Evolutionary conservation across 2,329 filamentous ascomycete species (phyloP), one percentile per base, ranked within the genome.

Genomic region (Decorospora gaudefroyi): DNA sequence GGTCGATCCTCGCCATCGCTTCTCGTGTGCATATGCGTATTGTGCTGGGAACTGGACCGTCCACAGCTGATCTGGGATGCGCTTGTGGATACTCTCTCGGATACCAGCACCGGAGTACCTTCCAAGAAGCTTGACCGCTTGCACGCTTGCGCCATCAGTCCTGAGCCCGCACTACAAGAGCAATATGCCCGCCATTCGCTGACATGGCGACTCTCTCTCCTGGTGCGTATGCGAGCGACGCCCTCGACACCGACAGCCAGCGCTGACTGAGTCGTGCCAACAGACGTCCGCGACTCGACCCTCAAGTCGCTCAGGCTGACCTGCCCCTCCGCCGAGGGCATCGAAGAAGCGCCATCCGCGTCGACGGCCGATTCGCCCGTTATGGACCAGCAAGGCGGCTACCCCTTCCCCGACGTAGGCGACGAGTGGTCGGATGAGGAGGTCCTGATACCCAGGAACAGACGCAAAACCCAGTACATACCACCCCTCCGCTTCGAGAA

Each of bases 361-460:
- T 50, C 51, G 21, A 45, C 44, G 7, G 34, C 32, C 40, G 47
- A 52, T 21, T 57, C 55, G 44, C 52, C 53, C 7, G 31, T 47
- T 22, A 53, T 56, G 47, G 43, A 57, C 9, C 45, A 46, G 19
- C 41, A 49, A 6, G 54, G 51, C 37, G 56, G 54, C 15, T 63
- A 67, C 29, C 61, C 62, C 6, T 69, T 69, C 28, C 54, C 46
- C 26, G 59, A 69, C 15, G 64, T 53, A 9, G 66, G 67, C 30
- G 56, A 53, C 7, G 67, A 69, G 32, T 70, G 67, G 67, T 67
- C 65, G 3, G 67, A 70, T 29, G 67, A 70, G 42, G 67, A 70
- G 46, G 56, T 62, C 39, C 50, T 70, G 54, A 59, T 70, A 31
- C 64, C 66, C 15, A 63, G 67, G 47, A 55, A 46, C 10, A 57